Percentiles rank a stretch among this genome's conserved stretches.
phyloP scores from a whole-genome alignment of 441 rosid genomes.

The Francoa sonchifolia region DNA sequence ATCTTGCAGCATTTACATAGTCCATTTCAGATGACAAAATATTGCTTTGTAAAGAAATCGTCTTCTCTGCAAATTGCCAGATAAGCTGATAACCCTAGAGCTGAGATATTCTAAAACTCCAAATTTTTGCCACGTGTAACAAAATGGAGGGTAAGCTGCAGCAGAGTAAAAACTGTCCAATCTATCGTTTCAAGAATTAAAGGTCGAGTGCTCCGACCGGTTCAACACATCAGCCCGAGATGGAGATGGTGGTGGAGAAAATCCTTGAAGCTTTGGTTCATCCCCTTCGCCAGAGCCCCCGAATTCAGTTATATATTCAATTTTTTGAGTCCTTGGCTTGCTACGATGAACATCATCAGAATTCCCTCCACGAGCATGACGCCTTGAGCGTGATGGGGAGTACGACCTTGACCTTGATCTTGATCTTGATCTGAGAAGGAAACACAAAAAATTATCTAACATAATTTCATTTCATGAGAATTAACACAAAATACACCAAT shows the following conservation, averaged over 20 bases:
- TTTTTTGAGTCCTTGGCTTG: conserved; percentile 61
- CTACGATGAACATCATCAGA: conserved; percentile 45
- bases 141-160: conserved; percentile 56
- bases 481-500: not conserved
- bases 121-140: conserved; percentile 47
- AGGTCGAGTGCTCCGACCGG: conserved; percentile 99
- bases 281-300: conserved; percentile 61
- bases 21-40: conserved; percentile 22
- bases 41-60: conserved; percentile 46
- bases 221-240: conserved; percentile 44
- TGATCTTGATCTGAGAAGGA: conserved; percentile 35
- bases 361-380: conserved; percentile 41
- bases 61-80: conserved; percentile 45
- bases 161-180: conserved; percentile 65
- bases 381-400: conserved; percentile 69
- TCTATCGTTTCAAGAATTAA: conserved; percentile 91
- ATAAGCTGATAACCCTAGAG: conserved; percentile 44
- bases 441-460: conserved; percentile 6
- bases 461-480: conserved; percentile 1
- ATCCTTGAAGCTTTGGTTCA: conserved; percentile 61
- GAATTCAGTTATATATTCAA: conserved; percentile 88
- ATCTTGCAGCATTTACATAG: conserved; percentile 18
- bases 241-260: conserved; percentile 82
- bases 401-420: conserved; percentile 76
- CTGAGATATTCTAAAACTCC: conserved; percentile 38